Evolutionary conservation across 164 flowering plant species (phyloP).

Genomic region (Warburgia ugandensis): DNA sequence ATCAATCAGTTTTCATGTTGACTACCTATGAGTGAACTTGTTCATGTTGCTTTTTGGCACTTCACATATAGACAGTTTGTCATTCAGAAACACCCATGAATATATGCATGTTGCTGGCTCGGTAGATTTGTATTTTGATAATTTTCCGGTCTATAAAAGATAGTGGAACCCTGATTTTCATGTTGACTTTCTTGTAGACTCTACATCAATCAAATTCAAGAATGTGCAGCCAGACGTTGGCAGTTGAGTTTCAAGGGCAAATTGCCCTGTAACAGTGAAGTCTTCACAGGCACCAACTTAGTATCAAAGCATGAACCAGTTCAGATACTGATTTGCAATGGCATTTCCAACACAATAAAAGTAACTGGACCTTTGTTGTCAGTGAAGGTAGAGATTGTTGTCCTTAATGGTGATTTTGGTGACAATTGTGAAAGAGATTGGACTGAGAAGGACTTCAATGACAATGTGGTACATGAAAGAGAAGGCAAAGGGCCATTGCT

Average conservation of each 20-base stretch:
- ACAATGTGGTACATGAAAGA: conserved; percentile 53
- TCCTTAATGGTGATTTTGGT: conserved; percentile 80
- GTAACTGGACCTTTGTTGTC: conserved; percentile 37
- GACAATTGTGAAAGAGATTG: conserved; percentile 71
- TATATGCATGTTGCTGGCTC: too few species aligned
- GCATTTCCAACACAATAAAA: conserved; percentile 16
- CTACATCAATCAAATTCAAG: conserved; percentile 14
- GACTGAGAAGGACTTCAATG: conserved; percentile 72
- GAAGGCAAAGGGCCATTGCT: conserved; percentile 54
- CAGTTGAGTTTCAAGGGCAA: conserved; percentile 31
- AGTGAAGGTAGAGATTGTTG: conserved; percentile 41
- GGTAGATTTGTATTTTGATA: too few species aligned
- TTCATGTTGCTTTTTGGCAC: too few species aligned
- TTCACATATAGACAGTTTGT: too few species aligned
- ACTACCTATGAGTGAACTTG: too few species aligned
- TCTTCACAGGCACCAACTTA: conserved; percentile 37
- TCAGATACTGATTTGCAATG: conserved; percentile 30
- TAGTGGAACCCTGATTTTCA: neutral
- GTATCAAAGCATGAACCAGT: conserved; percentile 27
- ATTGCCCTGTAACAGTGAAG: conserved; percentile 24
- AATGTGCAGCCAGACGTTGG: conserved; percentile 26
- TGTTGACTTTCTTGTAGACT: conserved; percentile 20
- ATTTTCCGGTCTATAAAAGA: too few species aligned
- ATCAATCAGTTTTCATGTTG: too few species aligned
- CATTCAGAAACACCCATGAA: too few species aligned